Conservation (phyloP, 768 basidiomycete genomes). For the Lactarius deliciosus region DNA sequence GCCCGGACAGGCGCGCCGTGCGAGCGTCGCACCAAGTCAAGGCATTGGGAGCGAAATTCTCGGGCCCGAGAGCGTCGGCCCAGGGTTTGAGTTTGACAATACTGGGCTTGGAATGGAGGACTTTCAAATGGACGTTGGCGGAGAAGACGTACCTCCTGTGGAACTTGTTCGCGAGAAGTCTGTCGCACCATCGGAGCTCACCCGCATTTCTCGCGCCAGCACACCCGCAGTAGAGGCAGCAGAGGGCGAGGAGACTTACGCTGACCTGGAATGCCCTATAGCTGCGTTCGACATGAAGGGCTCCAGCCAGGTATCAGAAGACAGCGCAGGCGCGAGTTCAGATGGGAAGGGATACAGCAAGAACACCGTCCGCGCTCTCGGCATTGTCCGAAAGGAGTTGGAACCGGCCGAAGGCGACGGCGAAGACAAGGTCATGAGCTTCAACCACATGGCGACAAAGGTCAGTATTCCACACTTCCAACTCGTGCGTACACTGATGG, state of each 20-base stretch:
- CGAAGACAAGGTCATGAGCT: slow-evolving; percentile 65
- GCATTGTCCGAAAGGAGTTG: slow-evolving; percentile 71
- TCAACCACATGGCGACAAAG: slow-evolving; percentile 76
- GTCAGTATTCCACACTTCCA: slow-evolving; percentile 39
- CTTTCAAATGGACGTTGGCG: slow-evolving; percentile 68
- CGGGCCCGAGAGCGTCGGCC: slow-evolving; percentile 38
- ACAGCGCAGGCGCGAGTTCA: slow-evolving; percentile 41
- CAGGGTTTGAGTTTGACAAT: slow-evolving; percentile 58
- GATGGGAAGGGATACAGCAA: slow-evolving; percentile 80
- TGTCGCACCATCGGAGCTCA: slow-evolving; percentile 53
- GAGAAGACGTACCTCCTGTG: slow-evolving; percentile 44
- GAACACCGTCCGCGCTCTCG: slow-evolving; percentile 84
- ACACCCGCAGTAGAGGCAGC: slow-evolving; percentile 64
- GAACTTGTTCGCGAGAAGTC: slow-evolving; percentile 47
- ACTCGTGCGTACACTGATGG: not conserved
- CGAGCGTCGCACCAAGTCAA: slow-evolving; percentile 57
- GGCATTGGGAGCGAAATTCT: slow-evolving; percentile 56
- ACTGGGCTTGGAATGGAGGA: slow-evolving; percentile 59
- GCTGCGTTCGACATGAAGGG: slow-evolving; percentile 74
- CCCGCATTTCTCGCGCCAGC: slow-evolving; percentile 59
- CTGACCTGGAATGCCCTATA: slow-evolving; percentile 72
- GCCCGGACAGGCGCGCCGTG: slow-evolving; percentile 72
- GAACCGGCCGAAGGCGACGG: slow-evolving; percentile 49
- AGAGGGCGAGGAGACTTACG: slow-evolving; percentile 65
- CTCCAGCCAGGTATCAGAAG: slow-evolving; percentile 45